Conservation (phyloP, 2,329 filamentous ascomycete genomes). For the Ophiosphaerella herpotricha region DNA sequence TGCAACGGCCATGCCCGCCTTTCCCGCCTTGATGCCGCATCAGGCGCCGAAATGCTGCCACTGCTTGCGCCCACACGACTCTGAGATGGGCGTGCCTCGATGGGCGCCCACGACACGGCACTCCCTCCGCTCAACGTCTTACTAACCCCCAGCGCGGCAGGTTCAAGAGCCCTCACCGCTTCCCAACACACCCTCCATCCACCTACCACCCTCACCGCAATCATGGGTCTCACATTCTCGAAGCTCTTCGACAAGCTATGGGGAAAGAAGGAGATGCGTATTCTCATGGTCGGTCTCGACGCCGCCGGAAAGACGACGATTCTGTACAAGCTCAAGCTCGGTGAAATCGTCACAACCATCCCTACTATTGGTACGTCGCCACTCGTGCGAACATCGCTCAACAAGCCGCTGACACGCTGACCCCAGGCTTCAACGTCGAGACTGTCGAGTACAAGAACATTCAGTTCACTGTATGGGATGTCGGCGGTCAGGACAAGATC, state of each 20-base stretch:
- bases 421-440: slow-evolving; percentile 89
- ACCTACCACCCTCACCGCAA: slow-evolving; percentile 57
- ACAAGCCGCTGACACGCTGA: slow-evolving; percentile 29
- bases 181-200: slow-evolving; percentile 22
- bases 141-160: slow-evolving; percentile 25
- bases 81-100: slow-evolving; percentile 8
- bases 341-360: slow-evolving; percentile 97
- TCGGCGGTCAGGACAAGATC: slow-evolving; percentile 99
- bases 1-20: slow-evolving; percentile 17
- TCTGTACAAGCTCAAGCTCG: slow-evolving; percentile 98
- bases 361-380: slow-evolving; percentile 75
- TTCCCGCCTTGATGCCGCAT: slow-evolving; percentile 32
- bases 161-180: slow-evolving; percentile 45
- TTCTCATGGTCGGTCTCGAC: slow-evolving; percentile 97
- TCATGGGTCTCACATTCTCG: slow-evolving; percentile 90
- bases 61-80: slow-evolving; percentile 20
- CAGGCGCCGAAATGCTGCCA: slow-evolving; percentile 25
- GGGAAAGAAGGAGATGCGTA: slow-evolving; percentile 98
- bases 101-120: slow-evolving; percentile 13
- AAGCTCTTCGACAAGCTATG: slow-evolving; percentile 99
- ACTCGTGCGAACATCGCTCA: slow-evolving; percentile 5
- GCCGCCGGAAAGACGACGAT: slow-evolving; percentile 97
- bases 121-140: slow-evolving; percentile 16
- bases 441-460: slow-evolving; percentile 99
- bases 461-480: slow-evolving; percentile 99